Percentiles rank a stretch among this genome's conserved stretches.
phyloP scores from a whole-genome alignment of 2,329 filamentous ascomycete genomes.

The Microcyclospora tardicrescens region DNA sequence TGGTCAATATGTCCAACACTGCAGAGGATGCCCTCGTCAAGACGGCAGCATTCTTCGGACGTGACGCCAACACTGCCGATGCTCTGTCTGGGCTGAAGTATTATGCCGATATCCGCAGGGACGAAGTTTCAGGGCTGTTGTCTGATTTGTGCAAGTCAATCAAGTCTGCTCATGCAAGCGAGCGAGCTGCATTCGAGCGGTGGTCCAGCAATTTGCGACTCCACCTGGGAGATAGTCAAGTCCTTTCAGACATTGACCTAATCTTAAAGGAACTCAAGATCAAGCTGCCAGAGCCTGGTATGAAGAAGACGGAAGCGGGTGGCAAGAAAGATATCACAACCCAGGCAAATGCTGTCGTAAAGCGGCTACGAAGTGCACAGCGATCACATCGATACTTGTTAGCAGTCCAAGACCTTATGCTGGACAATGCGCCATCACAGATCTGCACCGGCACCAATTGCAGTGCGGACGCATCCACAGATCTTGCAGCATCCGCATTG shows the following conservation, averaged over 20 bases:
- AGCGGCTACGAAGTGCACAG: slow-evolving; percentile 9
- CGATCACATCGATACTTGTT: slow-evolving; percentile 14
- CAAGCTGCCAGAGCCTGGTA: background rate
- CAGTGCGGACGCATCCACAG: background rate
- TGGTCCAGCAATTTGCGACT: no score
- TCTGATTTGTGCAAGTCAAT: no score
- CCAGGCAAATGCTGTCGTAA: slow-evolving; percentile 8
- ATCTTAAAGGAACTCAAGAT: no score
- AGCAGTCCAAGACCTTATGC: slow-evolving; percentile 7
- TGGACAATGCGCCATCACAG: background rate
- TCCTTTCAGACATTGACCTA: no score
- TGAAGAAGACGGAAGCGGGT: background rate
- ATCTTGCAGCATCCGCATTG: slow-evolving; percentile 27
- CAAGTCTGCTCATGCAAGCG: no score
- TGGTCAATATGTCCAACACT: slow-evolving; percentile 32
- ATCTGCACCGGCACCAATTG: slow-evolving; percentile 6
- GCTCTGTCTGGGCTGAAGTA: slow-evolving; percentile 4
- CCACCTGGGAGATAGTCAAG: no score
- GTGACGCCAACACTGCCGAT: background rate
- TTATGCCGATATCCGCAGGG: slow-evolving; percentile 4
- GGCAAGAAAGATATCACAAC: slow-evolving; percentile 4
- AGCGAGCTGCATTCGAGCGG: no score
- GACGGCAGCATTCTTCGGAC: slow-evolving; percentile 23
- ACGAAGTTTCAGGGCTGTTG: background rate
- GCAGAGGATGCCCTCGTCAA: slow-evolving; percentile 44